Evolutionary conservation across 2,329 filamentous ascomycete species (phyloP), one percentile per base, ranked within the genome.

Genomic region (Aspergillus vadensis): DNA sequence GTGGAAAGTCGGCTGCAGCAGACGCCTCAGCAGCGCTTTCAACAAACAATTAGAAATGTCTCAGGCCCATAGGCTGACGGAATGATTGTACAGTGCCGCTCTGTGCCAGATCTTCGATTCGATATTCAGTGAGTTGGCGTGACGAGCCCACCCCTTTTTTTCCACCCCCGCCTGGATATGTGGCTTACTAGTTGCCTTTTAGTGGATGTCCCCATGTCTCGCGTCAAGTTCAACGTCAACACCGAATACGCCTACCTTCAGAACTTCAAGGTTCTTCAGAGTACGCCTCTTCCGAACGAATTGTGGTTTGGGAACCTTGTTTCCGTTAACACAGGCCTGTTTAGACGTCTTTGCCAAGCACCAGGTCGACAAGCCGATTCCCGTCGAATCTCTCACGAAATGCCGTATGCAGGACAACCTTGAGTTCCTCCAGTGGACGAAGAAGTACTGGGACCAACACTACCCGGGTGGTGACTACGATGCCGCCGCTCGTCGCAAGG

Each of bases 371-470:
- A 92, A 92, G 76, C 89, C 90, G 27, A 88, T 99, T 70, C 92
- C 92, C 61, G 92, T 98, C 75, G 88, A 97, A 77, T 83, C 85
- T 60, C 88, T 99, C 62, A 87, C 95, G 71, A 99, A 98, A 80
- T 99, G 95, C 85, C 97, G 97, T 84, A 99, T 99, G 94, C 95
- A 99, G 85, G 95, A 99, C 79, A 99, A 99, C 82, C 90, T 99
- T 70, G 95, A 98, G 76, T 99, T 99, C 77, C 84, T 99, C 63
- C 95, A 99, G 81, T 99, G 92, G 90, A 89, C 89, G 61, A 99
- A 99, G 86, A 85, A 86, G 69, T 97, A 92, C 82, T 99, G 95
- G 95, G 95, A 99, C 74, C 91, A 97, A 76, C 92, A 97, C 83
- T 99, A 91, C 80, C 95, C 95, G 7, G 95, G 95, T 61, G 92